Evolutionary conservation across 208 protist genomes (phyloP).

Genomic region (Trypanosoma congolense): DNA sequence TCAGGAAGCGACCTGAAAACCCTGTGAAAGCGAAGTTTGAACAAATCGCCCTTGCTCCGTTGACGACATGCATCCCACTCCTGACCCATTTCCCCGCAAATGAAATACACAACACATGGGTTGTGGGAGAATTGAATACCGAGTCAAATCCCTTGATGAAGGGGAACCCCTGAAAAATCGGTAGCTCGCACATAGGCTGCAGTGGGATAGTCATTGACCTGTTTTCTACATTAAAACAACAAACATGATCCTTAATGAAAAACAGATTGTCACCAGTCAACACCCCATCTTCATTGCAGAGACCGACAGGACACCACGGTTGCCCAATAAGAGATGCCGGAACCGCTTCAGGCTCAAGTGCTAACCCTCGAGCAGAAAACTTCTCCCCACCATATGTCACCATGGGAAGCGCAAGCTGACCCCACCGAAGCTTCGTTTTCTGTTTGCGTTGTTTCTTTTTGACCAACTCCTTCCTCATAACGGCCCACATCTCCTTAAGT

Average conservation of each 20-base stretch:
- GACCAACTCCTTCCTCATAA: not conserved
- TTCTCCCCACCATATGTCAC: too few species aligned
- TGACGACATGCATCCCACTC: slow-evolving; percentile 43
- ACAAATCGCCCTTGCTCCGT: slow-evolving; percentile 30
- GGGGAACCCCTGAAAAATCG: slow-evolving; percentile 20
- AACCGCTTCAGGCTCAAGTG: slow-evolving; percentile 7
- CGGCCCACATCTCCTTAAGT: slow-evolving; percentile 7
- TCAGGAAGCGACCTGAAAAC: slow-evolving; percentile 40
- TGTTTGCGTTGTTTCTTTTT: not conserved
- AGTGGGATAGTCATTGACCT: slow-evolving; percentile 13
- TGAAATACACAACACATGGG: slow-evolving; percentile 37
- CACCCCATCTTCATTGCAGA: slow-evolving; percentile 19
- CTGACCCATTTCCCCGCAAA: slow-evolving; percentile 33
- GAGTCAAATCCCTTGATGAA: slow-evolving; percentile 50
- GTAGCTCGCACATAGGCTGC: slow-evolving; percentile 12
- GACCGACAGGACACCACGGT: slow-evolving; percentile 28
- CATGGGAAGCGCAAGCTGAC: not conserved
- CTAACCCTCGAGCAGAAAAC: slow-evolving; percentile 8
- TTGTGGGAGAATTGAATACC: slow-evolving; percentile 36
- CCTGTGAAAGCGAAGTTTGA: slow-evolving; percentile 17
- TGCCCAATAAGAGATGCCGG: slow-evolving; percentile 19
- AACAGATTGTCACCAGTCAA: slow-evolving; percentile 20
- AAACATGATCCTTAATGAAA: slow-evolving; percentile 29
- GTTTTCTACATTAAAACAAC: slow-evolving; percentile 27
- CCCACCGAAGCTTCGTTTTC: not conserved